These are phyloP conservation scores for Salix arbutifolia DNA, from an alignment of 345 rosid genomes.

Conservation along the genomic window DNA sequence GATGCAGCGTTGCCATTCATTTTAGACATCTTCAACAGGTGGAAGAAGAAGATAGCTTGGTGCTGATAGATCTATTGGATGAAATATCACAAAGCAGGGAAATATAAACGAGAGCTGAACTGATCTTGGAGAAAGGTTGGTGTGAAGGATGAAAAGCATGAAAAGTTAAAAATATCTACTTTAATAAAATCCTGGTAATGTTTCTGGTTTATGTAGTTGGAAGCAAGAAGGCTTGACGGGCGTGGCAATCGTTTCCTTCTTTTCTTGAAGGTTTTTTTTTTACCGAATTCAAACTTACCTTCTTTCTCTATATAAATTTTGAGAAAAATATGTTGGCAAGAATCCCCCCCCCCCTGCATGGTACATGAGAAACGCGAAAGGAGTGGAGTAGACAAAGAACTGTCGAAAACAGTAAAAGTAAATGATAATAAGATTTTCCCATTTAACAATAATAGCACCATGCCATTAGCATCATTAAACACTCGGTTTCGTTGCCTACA, in stretches of 20 bases:
- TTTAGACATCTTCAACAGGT: conserved; percentile 39
- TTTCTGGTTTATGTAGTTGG: conserved; percentile 36
- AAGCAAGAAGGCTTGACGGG: conserved; percentile 26
- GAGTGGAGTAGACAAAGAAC: not conserved
- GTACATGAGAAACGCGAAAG: not conserved
- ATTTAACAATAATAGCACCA: not conserved
- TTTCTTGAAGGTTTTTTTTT: not conserved
- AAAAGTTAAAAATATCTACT: conserved; percentile 30
- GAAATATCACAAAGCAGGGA: conserved; percentile 7
- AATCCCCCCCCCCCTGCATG: not conserved
- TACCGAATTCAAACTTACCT: conserved; percentile 16
- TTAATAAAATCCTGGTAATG: conserved; percentile 32
- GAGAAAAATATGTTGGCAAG: not conserved
- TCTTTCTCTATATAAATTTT: not conserved
- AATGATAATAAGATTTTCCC: not conserved
- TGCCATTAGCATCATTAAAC: not conserved
- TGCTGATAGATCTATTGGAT: not conserved
- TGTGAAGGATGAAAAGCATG: conserved; percentile 42
- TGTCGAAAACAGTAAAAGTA: no score
- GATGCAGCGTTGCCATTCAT: conserved; percentile 22
- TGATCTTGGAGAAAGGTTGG: conserved; percentile 63
- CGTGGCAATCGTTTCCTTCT: conserved; percentile 22
- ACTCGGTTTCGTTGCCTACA: not conserved
- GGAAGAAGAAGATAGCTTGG: conserved; percentile 13
- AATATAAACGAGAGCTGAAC: conserved; percentile 38